Conservation (phyloP, 768 basidiomycete species). For the Coprinopsis marcescibilis region DNA sequence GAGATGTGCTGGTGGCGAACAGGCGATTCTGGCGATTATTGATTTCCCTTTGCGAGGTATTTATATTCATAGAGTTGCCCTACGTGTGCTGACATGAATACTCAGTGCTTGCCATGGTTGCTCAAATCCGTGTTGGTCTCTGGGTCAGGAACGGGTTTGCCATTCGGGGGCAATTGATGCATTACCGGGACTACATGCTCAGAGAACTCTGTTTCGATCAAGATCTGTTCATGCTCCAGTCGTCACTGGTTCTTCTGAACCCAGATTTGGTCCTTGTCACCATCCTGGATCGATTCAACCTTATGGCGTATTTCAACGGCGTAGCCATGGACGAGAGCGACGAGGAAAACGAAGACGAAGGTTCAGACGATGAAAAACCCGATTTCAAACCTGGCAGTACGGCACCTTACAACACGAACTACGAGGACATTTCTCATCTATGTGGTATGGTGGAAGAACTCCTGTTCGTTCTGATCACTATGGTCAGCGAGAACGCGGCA, state of each 20-base stretch:
- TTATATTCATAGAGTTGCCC: constrained; percentile 16
- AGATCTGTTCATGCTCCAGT: constrained; percentile 85
- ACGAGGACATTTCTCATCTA: constrained; percentile 38
- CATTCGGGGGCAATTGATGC: constrained; percentile 89
- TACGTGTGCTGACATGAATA: background rate
- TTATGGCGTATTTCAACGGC: constrained; percentile 75
- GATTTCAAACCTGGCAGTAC: constrained; percentile 3
- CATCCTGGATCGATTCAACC: constrained; percentile 86
- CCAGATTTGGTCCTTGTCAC: constrained; percentile 77
- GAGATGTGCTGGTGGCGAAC: constrained; percentile 51
- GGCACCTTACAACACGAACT: constrained; percentile 28
- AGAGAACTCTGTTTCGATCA: constrained; percentile 97
- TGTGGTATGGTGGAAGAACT: constrained; percentile 90
- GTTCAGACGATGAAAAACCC: constrained; percentile 1
- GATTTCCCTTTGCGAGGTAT: constrained; percentile 88
- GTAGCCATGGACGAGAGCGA: constrained; percentile 52
- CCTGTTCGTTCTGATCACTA: constrained; percentile 79
- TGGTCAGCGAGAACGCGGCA: constrained; percentile 76
- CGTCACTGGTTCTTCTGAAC: constrained; percentile 70
- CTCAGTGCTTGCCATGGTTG: constrained; percentile 81
- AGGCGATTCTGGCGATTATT: constrained; percentile 67
- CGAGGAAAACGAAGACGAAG: constrained; percentile 38
- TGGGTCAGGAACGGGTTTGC: constrained; percentile 98
- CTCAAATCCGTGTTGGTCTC: constrained; percentile 89
- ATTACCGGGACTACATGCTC: constrained; percentile 94